Percentiles rank a stretch among this genome's conserved stretches.
Conservation (phyloP, 2,329 filamentous ascomycete species). For the Colletotrichum sp. region DNA sequence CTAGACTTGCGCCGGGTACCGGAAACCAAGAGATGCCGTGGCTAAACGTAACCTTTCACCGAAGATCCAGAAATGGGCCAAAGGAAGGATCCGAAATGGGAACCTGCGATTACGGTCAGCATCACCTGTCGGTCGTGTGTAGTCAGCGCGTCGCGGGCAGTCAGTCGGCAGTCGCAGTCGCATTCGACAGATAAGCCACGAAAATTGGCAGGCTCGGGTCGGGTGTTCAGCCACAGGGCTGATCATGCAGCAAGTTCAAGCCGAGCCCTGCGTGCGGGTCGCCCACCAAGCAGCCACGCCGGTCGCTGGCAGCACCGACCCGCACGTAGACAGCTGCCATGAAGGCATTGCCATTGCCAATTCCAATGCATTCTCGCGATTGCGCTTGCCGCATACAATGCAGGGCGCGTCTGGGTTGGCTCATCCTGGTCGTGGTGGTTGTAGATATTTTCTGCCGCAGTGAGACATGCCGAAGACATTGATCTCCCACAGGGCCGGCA, state of each 20-base stretch:
- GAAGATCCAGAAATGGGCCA: slow-evolving; percentile 32
- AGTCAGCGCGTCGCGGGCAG: not conserved
- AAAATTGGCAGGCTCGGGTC: not conserved
- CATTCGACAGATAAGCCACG: not conserved
- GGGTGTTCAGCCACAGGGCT: not conserved
- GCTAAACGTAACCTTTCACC: slow-evolving; percentile 32
- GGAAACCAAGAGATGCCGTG: slow-evolving; percentile 16
- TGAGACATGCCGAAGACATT: not conserved
- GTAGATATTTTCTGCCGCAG: not conserved
- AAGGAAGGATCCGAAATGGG: slow-evolving; percentile 20
- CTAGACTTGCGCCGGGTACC: slow-evolving; percentile 19
- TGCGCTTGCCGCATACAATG: not conserved
- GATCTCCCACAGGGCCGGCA: not conserved
- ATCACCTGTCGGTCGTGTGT: not conserved
- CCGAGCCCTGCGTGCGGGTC: not conserved
- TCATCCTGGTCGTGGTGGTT: not conserved
- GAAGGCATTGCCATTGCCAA: not conserved
- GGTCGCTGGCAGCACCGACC: not conserved
- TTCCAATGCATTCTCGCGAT: not conserved
- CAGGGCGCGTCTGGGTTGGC: not conserved
- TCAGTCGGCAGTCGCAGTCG: not conserved
- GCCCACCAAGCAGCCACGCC: not conserved
- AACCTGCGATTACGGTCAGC: slow-evolving; percentile 6
- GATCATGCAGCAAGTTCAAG: not conserved
- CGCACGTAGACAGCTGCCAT: not conserved